Base-by-base conservation (phyloP, 2,329 filamentous ascomycete species). In the Lachnellula hyalina region DNA sequence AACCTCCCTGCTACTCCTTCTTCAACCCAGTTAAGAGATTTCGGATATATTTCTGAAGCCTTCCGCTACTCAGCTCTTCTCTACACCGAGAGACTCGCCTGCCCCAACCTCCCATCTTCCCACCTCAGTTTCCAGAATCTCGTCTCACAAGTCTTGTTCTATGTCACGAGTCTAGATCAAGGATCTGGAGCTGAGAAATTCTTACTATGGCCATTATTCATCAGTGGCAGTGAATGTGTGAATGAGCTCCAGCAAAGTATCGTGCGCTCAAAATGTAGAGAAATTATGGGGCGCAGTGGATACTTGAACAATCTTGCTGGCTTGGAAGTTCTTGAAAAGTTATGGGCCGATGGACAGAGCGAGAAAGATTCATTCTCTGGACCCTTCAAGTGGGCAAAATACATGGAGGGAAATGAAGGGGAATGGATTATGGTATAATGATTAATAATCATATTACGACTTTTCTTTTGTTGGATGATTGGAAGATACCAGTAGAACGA, bases 241-340 rank as follows among this genome's bases (percentile, higher is more conserved):
- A 87, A 90, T 61, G 84, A 89, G 65, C 76, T 85, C 49, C 89
- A 96, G 66, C 87, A 92, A 60, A 82, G 83, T 54, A 83, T 92
- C 55, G 87, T 96, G 51, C 84, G 91, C 51, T 79, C 83, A 61
- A 86, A 91, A 63, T 96, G 90, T 73, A 79, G 85, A 45, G 90
- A 93, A 67, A 93, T 96, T 61, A 91, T 93, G 77, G 82, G 84
- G 32, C 87, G 93, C 61, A 93, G 88, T 52, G 92, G 92, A 1
- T 96, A 96, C 73, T 89, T 91, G 77, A 96, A 96, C 73, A 96
- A 96, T 69, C 79, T 95, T 41, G 87, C 88, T 6, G 90, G 89
- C 7, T 78, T 96, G 25, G 89, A 94, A 65, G 84, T 96, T 4
- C 73, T 96, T 42, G 92, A 96, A 75, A 84, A 85, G 65, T 80